phyloP scores from a whole-genome alignment of 208 protist species.

The Hexamita inflata region DNA sequence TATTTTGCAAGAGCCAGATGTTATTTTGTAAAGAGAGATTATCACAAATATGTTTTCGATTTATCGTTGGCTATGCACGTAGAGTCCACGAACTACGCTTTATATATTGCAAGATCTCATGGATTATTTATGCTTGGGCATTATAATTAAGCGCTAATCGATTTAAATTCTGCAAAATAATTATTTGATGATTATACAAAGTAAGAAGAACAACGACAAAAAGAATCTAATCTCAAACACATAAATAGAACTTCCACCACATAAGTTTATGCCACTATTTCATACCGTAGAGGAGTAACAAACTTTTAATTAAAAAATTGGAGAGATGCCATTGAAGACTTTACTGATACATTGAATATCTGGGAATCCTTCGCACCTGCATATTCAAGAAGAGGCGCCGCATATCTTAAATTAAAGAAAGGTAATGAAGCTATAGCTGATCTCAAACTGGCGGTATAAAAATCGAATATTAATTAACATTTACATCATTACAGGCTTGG shows the following conservation, averaged over 20 bases:
- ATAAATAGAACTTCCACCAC: too few relatives aligned
- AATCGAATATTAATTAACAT: too few relatives aligned
- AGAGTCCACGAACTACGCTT: slow-evolving; percentile 1
- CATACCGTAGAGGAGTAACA: not conserved
- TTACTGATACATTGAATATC: not conserved
- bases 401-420: slow-evolving; percentile 18
- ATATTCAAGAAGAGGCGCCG: slow-evolving; percentile 16
- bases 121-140: slow-evolving; percentile 17
- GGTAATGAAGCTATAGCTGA: slow-evolving; percentile 1
- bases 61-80: slow-evolving; percentile 9
- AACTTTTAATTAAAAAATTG: slow-evolving; percentile 1
- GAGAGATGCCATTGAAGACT: slow-evolving; percentile 18
- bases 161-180: slow-evolving; percentile 17
- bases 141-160: not conserved
- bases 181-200: too few relatives aligned
- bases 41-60: slow-evolving; percentile 25
- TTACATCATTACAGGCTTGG: too few relatives aligned
- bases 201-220: too few relatives aligned
- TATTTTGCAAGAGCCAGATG: slow-evolving; percentile 1
- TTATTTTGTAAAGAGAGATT: slow-evolving; percentile 6
- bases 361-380: not conserved
- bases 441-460: not conserved
- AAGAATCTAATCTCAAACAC: too few relatives aligned
- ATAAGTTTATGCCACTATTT: not conserved
- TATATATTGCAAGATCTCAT: slow-evolving; percentile 19